phyloP scores from a whole-genome alignment of 768 basidiomycete species.

The Lactarius evosmus region DNA sequence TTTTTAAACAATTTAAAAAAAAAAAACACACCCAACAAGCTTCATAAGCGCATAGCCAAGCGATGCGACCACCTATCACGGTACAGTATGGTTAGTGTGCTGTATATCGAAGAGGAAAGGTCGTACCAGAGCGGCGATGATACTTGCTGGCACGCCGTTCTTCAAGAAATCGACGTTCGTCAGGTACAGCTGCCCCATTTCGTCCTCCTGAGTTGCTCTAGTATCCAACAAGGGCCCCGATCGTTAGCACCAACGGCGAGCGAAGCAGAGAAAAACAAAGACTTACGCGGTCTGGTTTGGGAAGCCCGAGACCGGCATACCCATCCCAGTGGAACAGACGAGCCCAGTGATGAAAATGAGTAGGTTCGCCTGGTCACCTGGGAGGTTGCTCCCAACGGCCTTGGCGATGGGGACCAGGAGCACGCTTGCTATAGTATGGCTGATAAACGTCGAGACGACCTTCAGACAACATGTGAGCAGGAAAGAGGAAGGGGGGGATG shows the following conservation, averaged over 20 bases:
- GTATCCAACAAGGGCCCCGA: slow-evolving; percentile 10
- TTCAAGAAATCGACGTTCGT: slow-evolving; percentile 85
- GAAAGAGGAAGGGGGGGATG: not conserved
- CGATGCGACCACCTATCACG: slow-evolving; percentile 71
- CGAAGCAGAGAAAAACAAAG: not conserved
- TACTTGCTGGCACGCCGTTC: slow-evolving; percentile 91
- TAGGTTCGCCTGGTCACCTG: slow-evolving; percentile 66
- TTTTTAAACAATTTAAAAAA: not conserved
- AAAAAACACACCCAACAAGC: slow-evolving; percentile 54
- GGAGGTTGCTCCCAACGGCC: slow-evolving; percentile 77
- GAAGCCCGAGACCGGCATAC: slow-evolving; percentile 98
- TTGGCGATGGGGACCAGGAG: slow-evolving; percentile 96
- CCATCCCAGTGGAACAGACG: slow-evolving; percentile 96
- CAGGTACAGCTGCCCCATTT: slow-evolving; percentile 86
- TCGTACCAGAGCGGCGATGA: slow-evolving; percentile 78
- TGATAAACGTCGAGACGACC: slow-evolving; percentile 93
- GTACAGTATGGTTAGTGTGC: not conserved
- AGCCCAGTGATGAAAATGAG: slow-evolving; percentile 92
- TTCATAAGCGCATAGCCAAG: slow-evolving; percentile 79
- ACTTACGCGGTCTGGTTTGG: slow-evolving; percentile 96
- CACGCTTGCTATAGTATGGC: slow-evolving; percentile 95
- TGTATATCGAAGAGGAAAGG: slow-evolving; percentile 10
- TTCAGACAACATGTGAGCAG: slow-evolving; percentile 31
- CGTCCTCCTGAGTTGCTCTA: slow-evolving; percentile 91
- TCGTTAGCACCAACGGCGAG: slow-evolving; percentile 6